Conservation (phyloP, 2,329 filamentous ascomycete species). For the Chaetomium strumarium region DNA sequence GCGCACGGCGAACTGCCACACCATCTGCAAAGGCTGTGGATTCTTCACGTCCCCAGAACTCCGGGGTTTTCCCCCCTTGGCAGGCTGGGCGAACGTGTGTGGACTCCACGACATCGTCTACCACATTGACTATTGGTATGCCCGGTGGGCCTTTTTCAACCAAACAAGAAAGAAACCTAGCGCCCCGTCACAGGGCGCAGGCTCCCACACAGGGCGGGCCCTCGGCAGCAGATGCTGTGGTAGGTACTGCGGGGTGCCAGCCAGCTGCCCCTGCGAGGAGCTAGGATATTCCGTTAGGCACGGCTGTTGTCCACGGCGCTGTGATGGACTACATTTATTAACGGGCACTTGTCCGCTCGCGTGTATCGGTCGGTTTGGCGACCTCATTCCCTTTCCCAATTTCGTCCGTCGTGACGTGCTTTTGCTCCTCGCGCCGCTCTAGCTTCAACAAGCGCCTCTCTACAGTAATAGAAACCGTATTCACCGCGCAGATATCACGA, state of each 20-base stretch:
- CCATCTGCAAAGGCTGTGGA: constrained; percentile 17
- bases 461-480: background rate
- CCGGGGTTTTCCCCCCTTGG: constrained; percentile 9
- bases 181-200: constrained; percentile 1
- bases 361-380: constrained; percentile 1
- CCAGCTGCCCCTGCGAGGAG: constrained; percentile 18
- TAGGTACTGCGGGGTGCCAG: constrained; percentile 14
- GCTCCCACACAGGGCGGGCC: constrained; percentile 19
- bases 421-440: background rate
- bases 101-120: constrained; percentile 4
- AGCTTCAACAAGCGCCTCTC: background rate
- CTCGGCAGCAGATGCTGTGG: constrained; percentile 12
- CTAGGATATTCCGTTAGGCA: constrained; percentile 14
- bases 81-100: background rate
- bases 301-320: constrained; percentile 22
- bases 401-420: background rate
- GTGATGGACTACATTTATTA: constrained; percentile 15
- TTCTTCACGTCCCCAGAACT: constrained; percentile 10
- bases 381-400: background rate
- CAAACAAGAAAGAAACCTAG: background rate
- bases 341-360: constrained; percentile 13
- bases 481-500: background rate
- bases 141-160: constrained; percentile 2
- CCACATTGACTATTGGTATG: constrained; percentile 13
- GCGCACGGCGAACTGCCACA: constrained; percentile 1